Evolutionary conservation across 805 yeast species (phyloP).

Genomic region (Yarrowia osloensis): DNA sequence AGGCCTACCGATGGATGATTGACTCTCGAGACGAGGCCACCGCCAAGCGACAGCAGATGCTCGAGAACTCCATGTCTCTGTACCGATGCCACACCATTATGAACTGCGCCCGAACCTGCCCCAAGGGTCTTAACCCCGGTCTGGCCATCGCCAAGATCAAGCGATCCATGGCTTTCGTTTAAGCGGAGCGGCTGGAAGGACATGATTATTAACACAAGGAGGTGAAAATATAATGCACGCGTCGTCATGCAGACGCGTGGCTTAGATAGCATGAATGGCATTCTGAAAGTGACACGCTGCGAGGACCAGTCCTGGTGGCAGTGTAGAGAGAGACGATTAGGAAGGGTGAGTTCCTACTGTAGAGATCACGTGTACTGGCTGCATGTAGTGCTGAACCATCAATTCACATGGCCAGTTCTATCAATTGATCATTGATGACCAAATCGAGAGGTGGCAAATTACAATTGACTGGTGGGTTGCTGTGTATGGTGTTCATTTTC

Average conservation of each 20-base stretch:
- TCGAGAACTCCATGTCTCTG: constrained; percentile 94
- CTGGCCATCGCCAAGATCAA: constrained; percentile 95
- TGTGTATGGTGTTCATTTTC: too few species aligned
- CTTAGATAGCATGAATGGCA: constrained; percentile 1
- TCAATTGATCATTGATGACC: too few species aligned
- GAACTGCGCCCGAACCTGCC: constrained; percentile 98
- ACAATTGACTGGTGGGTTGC: too few species aligned
- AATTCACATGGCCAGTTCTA: too few species aligned
- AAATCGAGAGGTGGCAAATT: too few species aligned
- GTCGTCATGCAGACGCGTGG: constrained; percentile 13
- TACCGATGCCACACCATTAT: constrained; percentile 99
- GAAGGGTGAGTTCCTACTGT: too few species aligned
- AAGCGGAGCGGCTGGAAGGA: neutral
- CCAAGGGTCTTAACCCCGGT: constrained; percentile 98
- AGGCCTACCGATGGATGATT: constrained; percentile 98
- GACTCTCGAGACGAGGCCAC: constrained; percentile 96
- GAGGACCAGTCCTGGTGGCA: too few species aligned
- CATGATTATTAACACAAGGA: constrained; percentile 7
- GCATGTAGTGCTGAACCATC: too few species aligned
- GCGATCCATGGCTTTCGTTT: constrained; percentile 74
- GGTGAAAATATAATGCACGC: constrained; percentile 13
- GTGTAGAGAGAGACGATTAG: too few species aligned
- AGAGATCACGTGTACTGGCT: too few species aligned
- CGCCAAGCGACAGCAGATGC: constrained; percentile 75
- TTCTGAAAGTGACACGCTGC: neutral